A percentile compares a stretch with the other conserved stretches of the same genome.
Conservation (phyloP, 169 alveolate species). For the Eimeria mitis region DNA sequence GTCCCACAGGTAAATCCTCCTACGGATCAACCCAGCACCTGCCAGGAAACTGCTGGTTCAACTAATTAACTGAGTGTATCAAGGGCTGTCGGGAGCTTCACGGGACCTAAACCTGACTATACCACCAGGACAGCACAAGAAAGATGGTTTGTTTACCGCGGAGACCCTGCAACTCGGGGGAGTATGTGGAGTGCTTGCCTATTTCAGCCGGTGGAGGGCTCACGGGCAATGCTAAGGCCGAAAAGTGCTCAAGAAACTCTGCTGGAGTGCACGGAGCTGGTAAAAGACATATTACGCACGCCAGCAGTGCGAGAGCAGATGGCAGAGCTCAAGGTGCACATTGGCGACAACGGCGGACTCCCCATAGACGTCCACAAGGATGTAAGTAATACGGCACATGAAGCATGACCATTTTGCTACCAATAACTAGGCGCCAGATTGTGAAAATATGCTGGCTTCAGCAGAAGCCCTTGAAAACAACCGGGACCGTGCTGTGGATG, state of each 20-base stretch:
- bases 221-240: slow-evolving; percentile 30
- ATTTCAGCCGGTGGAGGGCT: slow-evolving; percentile 7
- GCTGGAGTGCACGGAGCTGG: slow-evolving; percentile 49
- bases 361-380: slow-evolving; percentile 45
- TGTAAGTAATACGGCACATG: slow-evolving; percentile 16
- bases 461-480: background rate
- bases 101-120: background rate
- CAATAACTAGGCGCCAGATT: background rate
- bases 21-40: background rate
- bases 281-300: slow-evolving; percentile 33
- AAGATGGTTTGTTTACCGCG: background rate
- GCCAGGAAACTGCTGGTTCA: background rate
- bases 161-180: too few species aligned
- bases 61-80: background rate
- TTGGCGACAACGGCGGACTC: slow-evolving; percentile 63
- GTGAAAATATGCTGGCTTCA: background rate
- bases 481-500: background rate
- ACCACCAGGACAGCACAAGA: background rate
- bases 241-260: slow-evolving; percentile 65
- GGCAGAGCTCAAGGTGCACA: slow-evolving; percentile 61
- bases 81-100: background rate
- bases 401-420: background rate
- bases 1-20: slow-evolving; percentile 27
- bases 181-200: background rate
- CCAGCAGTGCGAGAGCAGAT: slow-evolving; percentile 61